phyloP scores from a whole-genome alignment of 345 rosid genomes.

The Hibiscus mutabilis region DNA sequence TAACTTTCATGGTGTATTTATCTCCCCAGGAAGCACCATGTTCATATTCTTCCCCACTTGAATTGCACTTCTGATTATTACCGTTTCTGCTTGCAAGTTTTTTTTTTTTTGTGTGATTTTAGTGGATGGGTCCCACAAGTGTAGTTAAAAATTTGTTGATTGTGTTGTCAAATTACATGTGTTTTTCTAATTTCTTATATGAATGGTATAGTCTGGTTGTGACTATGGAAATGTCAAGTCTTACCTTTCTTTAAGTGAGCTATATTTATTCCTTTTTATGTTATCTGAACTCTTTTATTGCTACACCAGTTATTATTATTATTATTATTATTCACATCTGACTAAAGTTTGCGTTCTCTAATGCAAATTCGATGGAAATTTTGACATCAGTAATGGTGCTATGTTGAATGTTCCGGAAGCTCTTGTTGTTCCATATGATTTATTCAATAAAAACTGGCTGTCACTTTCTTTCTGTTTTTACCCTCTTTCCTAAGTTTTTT shows the following conservation, averaged over 20 bases:
- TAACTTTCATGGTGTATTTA: neutral
- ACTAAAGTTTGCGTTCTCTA: neutral
- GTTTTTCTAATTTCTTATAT: neutral
- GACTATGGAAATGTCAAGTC: neutral
- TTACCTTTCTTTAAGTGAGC: neutral
- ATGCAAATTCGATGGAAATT: neutral
- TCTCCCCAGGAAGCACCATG: neutral
- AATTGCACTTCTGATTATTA: neutral
- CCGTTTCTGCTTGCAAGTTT: neutral
- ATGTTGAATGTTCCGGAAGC: neutral
- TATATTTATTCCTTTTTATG: neutral
- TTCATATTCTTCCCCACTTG: neutral
- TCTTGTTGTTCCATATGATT: no score
- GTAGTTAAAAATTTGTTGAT: neutral
- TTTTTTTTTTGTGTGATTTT: neutral
- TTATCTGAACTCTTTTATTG: neutral
- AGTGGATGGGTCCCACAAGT: neutral
- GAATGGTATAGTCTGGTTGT: neutral
- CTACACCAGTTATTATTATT: neutral
- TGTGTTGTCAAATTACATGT: neutral
- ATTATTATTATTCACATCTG: no score
- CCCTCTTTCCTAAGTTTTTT: neutral
- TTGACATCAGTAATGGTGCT: neutral
- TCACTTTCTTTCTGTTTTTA: neutral
- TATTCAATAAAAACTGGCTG: neutral